Evolutionary conservation across 1,284 basidiomycete species (phyloP).

Genomic region (Pisolithus thermaeus): DNA sequence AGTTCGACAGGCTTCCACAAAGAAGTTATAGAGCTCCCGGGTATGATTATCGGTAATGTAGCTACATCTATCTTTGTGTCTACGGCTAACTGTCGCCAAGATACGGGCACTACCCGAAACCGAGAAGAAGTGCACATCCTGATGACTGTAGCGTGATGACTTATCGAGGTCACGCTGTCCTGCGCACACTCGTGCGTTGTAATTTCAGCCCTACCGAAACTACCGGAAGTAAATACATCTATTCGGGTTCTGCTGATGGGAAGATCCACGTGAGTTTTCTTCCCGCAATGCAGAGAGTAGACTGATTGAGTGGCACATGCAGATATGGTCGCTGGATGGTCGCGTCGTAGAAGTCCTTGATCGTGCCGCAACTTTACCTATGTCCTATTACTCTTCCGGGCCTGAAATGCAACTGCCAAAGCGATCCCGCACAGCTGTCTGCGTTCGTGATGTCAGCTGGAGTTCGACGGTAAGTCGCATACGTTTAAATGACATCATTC

Average conservation of each 20-base stretch:
- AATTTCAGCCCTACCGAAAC: conserved; percentile 92
- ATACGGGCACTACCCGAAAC: conserved; percentile 61
- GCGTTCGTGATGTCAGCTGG: conserved; percentile 93
- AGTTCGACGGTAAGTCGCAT: conserved; percentile 53
- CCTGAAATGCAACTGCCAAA: conserved; percentile 36
- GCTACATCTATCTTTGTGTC: not conserved
- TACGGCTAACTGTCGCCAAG: conserved; percentile 30
- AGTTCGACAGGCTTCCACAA: conserved; percentile 56
- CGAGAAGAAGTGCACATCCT: conserved; percentile 68
- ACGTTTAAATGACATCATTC: not conserved
- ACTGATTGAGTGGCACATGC: conserved; percentile 9
- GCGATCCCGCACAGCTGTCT: conserved; percentile 33
- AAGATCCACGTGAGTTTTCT: conserved; percentile 63
- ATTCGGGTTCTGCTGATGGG: conserved; percentile 86
- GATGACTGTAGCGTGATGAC: conserved; percentile 94
- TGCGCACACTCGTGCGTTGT: conserved; percentile 91
- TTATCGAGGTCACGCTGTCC: conserved; percentile 88
- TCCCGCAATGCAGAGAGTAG: not conserved
- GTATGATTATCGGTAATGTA: conserved; percentile 76
- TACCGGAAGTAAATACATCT: conserved; percentile 90
- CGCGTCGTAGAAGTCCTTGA: conserved; percentile 80
- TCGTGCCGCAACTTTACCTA: conserved; percentile 69
- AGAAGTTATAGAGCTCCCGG: conserved; percentile 54
- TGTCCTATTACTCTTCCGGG: conserved; percentile 61
- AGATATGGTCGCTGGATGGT: conserved; percentile 96